Base-by-base conservation (phyloP, 208 protist species). In the Trypanosoma avium region DNA sequence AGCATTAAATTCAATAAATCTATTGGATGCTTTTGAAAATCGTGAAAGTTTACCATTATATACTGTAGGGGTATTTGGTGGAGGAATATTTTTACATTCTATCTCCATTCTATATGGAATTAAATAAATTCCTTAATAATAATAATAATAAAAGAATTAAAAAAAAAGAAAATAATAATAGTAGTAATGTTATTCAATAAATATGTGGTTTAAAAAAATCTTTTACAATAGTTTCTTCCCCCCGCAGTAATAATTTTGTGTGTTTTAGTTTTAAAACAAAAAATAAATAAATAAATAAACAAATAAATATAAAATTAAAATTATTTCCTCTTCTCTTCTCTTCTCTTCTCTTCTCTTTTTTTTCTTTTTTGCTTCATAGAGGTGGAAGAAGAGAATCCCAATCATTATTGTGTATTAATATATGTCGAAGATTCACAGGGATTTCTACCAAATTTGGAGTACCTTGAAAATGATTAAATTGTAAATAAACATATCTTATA, bases 341-440 rank as follows among this genome's bases (percentile, higher is more conserved):
- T 45, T 35, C 48, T 27, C n/a, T 19, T 35, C 24, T 4, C 36
- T n/a, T 4, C 46, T 59, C 24, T 19, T 66, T 4, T 45, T 46
- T 19, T 53, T 70, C 27, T 52, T 59, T 38, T 45, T 17, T 26
- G 2, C 32, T 61, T 42, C 50, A 38, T 15, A 32, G 21, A 1
- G 56, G 2, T 12, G 79, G 79, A 36, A 81, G 15, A 21, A 57
- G 50, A n/a, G 55, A 80, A 22, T 79, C 73, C 79, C 79, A 84
- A 56, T 81, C 75, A 63, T 84, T 84, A 46, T 81, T 54, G 56
- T 84, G 61, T 12, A 84, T 67, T 45, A 79, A 67, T 32, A 84
- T 75, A 49, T 55, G 60, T 9, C 79, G 69, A 22, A 84, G 36
- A 9, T 45, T 61, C 2, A 81, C 53, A 8, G 79, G 74, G 10